phyloP scores from a whole-genome alignment of 2,329 filamentous ascomycete species.

The Aspergillus sp. region DNA sequence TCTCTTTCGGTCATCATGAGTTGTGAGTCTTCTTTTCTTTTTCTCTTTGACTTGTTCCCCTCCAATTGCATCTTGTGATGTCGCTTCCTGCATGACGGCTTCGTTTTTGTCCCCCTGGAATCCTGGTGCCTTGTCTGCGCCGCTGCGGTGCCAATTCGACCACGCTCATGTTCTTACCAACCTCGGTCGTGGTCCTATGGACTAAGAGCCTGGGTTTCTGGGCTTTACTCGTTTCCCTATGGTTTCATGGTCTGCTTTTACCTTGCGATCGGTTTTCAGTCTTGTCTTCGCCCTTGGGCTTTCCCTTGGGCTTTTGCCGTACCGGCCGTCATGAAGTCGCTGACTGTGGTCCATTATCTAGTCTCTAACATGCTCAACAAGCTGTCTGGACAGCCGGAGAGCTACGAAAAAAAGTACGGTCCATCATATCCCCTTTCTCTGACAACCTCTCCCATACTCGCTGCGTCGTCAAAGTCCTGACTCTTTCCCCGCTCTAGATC shows the following conservation, averaged over 20 bases:
- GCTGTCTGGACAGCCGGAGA: slow-evolving; percentile 93
- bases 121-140: neutral
- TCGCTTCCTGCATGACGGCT: neutral
- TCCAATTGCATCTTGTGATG: slow-evolving; percentile 6
- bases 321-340: neutral
- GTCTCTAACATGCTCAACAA: slow-evolving; percentile 91
- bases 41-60: neutral
- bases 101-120: neutral
- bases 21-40: slow-evolving; percentile 21
- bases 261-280: neutral
- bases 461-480: slow-evolving; percentile 10
- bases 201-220: slow-evolving; percentile 5
- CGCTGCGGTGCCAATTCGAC: neutral
- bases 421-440: slow-evolving; percentile 1
- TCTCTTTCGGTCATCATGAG: slow-evolving; percentile 20
- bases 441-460: neutral
- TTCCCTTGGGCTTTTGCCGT: neutral
- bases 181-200: slow-evolving; percentile 4
- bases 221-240: slow-evolving; percentile 1
- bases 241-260: slow-evolving; percentile 10
- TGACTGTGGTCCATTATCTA: slow-evolving; percentile 34
- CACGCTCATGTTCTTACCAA: slow-evolving; percentile 1
- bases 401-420: slow-evolving; percentile 94
- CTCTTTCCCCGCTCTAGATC: slow-evolving; percentile 53
- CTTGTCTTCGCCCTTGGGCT: too few relatives aligned